Conservation (phyloP, 768 basidiomycete genomes). For the Suillus tomentosus region DNA sequence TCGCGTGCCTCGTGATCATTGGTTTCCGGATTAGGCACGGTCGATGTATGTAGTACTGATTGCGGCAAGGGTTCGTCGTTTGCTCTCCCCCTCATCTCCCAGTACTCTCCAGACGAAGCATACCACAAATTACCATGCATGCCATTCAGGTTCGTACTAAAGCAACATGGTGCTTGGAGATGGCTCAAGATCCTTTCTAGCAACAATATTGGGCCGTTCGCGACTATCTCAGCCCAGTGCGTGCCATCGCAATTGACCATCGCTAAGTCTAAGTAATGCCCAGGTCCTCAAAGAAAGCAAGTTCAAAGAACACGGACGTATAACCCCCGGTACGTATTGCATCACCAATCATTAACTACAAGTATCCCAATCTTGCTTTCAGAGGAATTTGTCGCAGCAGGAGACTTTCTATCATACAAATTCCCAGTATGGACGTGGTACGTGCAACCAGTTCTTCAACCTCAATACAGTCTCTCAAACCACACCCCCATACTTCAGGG, state of each 20-base stretch:
- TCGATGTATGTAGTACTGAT: conserved; percentile 29
- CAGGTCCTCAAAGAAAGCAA: conserved; percentile 97
- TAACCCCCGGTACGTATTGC: conserved; percentile 76
- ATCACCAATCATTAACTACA: conserved; percentile 2
- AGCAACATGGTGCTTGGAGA: conserved; percentile 2
- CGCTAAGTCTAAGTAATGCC: conserved; percentile 26
- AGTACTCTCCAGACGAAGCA: conserved; percentile 13
- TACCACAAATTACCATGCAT: conserved; percentile 38
- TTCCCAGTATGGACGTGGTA: conserved; percentile 98
- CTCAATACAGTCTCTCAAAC: conserved; percentile 9
- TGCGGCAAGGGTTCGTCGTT: conserved; percentile 25
- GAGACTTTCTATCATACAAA: conserved; percentile 97
- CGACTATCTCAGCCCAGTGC: conserved; percentile 89
- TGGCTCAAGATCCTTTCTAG: conserved; percentile 40
- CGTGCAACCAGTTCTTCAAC: conserved; percentile 28
- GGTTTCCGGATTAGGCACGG: conserved; percentile 34
- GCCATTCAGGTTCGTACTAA: conserved; percentile 45
- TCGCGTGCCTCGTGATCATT: conserved; percentile 11
- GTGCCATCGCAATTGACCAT: conserved; percentile 32
- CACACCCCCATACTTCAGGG: conserved; percentile 53
- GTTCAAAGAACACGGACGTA: conserved; percentile 97
- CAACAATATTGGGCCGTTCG: conserved; percentile 93
- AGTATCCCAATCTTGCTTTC: conserved; percentile 15
- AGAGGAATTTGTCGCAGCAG: conserved; percentile 99
- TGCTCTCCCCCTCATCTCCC: conserved; percentile 22